Conservation (phyloP, 179 eudicot species). For the Drosera spatulata region DNA sequence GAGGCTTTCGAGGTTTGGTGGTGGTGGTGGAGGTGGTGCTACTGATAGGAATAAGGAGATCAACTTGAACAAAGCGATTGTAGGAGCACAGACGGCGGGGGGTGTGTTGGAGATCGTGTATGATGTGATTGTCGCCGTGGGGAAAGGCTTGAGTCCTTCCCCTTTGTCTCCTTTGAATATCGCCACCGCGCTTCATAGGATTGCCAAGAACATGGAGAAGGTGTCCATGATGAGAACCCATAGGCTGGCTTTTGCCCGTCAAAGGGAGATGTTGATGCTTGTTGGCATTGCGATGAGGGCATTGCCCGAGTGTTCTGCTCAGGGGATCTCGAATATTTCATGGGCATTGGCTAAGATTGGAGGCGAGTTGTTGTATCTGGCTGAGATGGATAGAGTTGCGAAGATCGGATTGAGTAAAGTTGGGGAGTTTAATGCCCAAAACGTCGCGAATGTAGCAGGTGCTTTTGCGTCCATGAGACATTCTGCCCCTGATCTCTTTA, state of each 20-base stretch:
- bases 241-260: conserved; percentile 86
- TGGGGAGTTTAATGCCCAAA: conserved; percentile 75
- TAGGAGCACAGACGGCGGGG: conserved; percentile 77
- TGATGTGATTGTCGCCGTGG: conserved; percentile 60
- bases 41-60: conserved; percentile 78
- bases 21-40: conserved; percentile 34
- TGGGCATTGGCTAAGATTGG: conserved; percentile 97
- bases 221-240: conserved; percentile 71
- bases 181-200: conserved; percentile 84
- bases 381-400: conserved; percentile 92
- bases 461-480: conserved; percentile 96
- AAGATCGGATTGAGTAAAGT: conserved; percentile 76
- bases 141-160: conserved; percentile 88
- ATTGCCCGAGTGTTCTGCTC: conserved; percentile 80
- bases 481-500: conserved; percentile 69
- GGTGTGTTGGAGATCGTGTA: conserved; percentile 70
- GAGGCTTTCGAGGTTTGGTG: conserved; percentile 64
- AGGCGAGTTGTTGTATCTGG: conserved; percentile 77
- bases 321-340: conserved; percentile 84
- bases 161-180: conserved; percentile 86
- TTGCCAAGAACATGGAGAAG: conserved; percentile 98
- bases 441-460: conserved; percentile 91
- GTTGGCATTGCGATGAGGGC: conserved; percentile 81
- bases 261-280: conserved; percentile 90
- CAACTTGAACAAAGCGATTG: conserved; percentile 51